Evolutionary conservation across 2,329 filamentous ascomycete genomes (phyloP).

Genomic region (Penicillium sp.): DNA sequence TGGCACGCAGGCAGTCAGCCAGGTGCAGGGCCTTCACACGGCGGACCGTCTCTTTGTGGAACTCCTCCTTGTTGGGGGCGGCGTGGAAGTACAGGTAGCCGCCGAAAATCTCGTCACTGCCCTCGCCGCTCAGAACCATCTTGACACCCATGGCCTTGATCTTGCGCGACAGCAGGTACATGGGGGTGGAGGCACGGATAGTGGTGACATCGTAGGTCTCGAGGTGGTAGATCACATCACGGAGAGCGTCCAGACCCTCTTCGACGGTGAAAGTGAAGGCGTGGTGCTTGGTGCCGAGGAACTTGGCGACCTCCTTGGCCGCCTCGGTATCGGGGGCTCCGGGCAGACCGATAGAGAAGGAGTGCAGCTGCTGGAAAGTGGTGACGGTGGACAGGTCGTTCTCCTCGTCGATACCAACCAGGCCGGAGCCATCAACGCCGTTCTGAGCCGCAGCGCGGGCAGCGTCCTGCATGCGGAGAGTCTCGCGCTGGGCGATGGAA

Average conservation of each 20-base stretch:
- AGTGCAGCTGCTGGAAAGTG: conserved; percentile 92
- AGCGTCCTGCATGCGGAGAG: conserved; percentile 70
- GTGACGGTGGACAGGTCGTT: conserved; percentile 87
- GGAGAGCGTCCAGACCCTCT: conserved; percentile 93
- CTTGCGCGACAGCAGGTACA: conserved; percentile 97
- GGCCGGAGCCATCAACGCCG: conserved; percentile 54
- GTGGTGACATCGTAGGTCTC: conserved; percentile 98
- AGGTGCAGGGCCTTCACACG: conserved; percentile 96
- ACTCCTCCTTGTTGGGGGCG: conserved; percentile 85
- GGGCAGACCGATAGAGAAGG: conserved; percentile 96
- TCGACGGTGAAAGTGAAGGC: conserved; percentile 98
- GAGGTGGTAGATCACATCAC: conserved; percentile 96
- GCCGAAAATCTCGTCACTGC: conserved; percentile 96
- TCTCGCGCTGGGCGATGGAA: conserved; percentile 93
- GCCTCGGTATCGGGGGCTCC: conserved; percentile 90
- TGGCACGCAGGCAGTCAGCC: conserved; percentile 94
- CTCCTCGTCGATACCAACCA: conserved; percentile 93
- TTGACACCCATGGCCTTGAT: conserved; percentile 99
- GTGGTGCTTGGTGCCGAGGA: conserved; percentile 96
- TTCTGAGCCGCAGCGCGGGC: conserved; percentile 49
- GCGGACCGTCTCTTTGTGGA: conserved; percentile 92
- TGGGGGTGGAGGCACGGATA: conserved; percentile 95
- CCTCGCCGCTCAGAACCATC: conserved; percentile 98
- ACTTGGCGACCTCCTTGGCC: conserved; percentile 89
- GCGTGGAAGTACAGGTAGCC: conserved; percentile 99